Evolutionary conservation across 1,139 yeast genomes (phyloP).

Genomic region (Yamadazyma mexicana): DNA sequence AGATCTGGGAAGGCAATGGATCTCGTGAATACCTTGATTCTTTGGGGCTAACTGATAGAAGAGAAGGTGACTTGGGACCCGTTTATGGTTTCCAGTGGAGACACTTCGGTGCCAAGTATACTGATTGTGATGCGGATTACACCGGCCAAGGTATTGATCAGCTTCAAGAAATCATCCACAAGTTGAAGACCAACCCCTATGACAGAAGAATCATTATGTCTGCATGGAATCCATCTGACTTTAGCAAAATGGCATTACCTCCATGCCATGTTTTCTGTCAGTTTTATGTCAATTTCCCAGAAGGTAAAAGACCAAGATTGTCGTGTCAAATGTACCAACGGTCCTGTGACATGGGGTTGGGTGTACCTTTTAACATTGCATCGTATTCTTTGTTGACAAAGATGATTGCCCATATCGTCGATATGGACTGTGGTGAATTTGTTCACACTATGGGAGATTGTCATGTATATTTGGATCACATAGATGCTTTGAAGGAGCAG

Average conservation of each 20-base stretch:
- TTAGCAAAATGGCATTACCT: slow-evolving; percentile 91
- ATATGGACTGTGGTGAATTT: slow-evolving; percentile 92
- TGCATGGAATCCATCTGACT: slow-evolving; percentile 99
- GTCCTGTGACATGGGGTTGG: slow-evolving; percentile 99
- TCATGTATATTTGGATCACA: slow-evolving; percentile 89
- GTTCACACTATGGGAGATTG: slow-evolving; percentile 96
- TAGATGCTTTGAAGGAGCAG: slow-evolving; percentile 85
- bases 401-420: slow-evolving; percentile 94
- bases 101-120: slow-evolving; percentile 93
- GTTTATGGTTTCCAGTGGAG: slow-evolving; percentile 99
- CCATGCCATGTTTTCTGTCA: slow-evolving; percentile 98
- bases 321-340: slow-evolving; percentile 92
- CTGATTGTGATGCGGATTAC: slow-evolving; percentile 83
- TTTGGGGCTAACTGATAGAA: slow-evolving; percentile 73
- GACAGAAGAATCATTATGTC: slow-evolving; percentile 92
- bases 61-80: slow-evolving; percentile 96
- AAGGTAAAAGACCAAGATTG: slow-evolving; percentile 57
- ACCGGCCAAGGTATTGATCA: slow-evolving; percentile 90
- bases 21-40: slow-evolving; percentile 86
- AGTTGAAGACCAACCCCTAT: slow-evolving; percentile 83
- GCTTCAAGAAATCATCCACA: slow-evolving; percentile 73
- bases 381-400: slow-evolving; percentile 88
- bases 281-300: slow-evolving; percentile 84
- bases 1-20: slow-evolving; percentile 99
- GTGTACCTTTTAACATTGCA: slow-evolving; percentile 97